Evolutionary conservation across 495 filamentous ascomycete genomes (phyloP).

Genomic region (Aspergillus steynii): DNA sequence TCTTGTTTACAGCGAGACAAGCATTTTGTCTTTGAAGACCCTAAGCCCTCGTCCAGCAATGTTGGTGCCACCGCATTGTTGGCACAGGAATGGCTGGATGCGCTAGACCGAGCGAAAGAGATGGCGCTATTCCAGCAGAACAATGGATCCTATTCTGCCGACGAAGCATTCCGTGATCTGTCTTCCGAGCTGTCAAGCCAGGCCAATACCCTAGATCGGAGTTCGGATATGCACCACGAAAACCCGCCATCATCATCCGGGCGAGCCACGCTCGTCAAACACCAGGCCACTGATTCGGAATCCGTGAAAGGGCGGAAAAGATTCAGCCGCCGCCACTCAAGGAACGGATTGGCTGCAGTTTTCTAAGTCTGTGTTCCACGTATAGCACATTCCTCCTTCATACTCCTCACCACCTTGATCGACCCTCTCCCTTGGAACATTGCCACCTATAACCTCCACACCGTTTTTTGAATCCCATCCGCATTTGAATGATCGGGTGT

Average conservation of each 20-base stretch:
- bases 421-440: not conserved
- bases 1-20: slow-evolving; percentile 68
- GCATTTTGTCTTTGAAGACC: slow-evolving; percentile 91
- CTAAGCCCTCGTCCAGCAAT: slow-evolving; percentile 61
- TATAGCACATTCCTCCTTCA: slow-evolving; percentile 11
- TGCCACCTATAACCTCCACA: not conserved
- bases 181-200: slow-evolving; percentile 73
- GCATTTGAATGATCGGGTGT: not conserved
- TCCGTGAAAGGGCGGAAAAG: slow-evolving; percentile 67
- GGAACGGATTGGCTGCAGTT: slow-evolving; percentile 82
- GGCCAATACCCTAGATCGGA: slow-evolving; percentile 69
- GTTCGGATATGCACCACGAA: slow-evolving; percentile 41
- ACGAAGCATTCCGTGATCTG: slow-evolving; percentile 70
- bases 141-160: slow-evolving; percentile 64
- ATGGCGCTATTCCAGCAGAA: slow-evolving; percentile 72
- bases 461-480: slow-evolving; percentile 7
- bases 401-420: slow-evolving; percentile 8
- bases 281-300: slow-evolving; percentile 51
- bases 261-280: slow-evolving; percentile 50
- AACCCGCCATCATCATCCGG: slow-evolving; percentile 28
- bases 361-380: slow-evolving; percentile 49
- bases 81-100: slow-evolving; percentile 85
- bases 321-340: slow-evolving; percentile 87
- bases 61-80: slow-evolving; percentile 48
- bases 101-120: slow-evolving; percentile 77